These are phyloP conservation scores for Zasmidium citrigriseum DNA, from an alignment of 2,329 filamentous ascomycete species.

Conservation along the genomic window DNA sequence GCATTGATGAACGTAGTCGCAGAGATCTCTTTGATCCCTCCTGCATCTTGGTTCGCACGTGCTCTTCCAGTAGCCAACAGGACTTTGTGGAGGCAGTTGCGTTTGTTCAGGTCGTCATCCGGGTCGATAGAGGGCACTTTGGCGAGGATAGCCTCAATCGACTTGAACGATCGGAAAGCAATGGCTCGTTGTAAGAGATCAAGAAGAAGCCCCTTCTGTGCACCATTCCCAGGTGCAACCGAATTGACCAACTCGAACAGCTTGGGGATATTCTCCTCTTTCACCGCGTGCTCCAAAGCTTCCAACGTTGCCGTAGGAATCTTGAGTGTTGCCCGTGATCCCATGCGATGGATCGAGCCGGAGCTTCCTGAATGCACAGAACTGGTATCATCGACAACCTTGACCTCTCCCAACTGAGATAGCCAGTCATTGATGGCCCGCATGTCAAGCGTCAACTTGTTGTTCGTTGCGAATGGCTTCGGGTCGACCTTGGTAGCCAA, in stretches of 20 bases:
- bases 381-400: slow-evolving; percentile 71
- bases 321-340: slow-evolving; percentile 73
- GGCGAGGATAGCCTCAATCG: slow-evolving; percentile 69
- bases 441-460: slow-evolving; percentile 58
- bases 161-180: slow-evolving; percentile 66
- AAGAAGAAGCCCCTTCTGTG: slow-evolving; percentile 68
- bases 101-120: slow-evolving; percentile 86
- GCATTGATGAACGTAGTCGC: slow-evolving; percentile 77
- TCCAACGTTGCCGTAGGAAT: slow-evolving; percentile 70
- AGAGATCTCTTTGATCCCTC: slow-evolving; percentile 35
- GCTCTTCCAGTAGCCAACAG: slow-evolving; percentile 88
- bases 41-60: slow-evolving; percentile 52
- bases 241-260: slow-evolving; percentile 49
- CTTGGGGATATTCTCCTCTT: slow-evolving; percentile 63
- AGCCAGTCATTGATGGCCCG: slow-evolving; percentile 87
- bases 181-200: slow-evolving; percentile 79
- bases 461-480: slow-evolving; percentile 80
- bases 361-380: slow-evolving; percentile 64
- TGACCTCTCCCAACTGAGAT: slow-evolving; percentile 74
- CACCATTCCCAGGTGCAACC: slow-evolving; percentile 41
- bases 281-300: slow-evolving; percentile 69
- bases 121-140: slow-evolving; percentile 75
- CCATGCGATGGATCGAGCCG: slow-evolving; percentile 72
- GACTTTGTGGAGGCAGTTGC: slow-evolving; percentile 89
- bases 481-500: slow-evolving; percentile 88